Base-by-base conservation (phyloP, 345 rosid species). In the Durio zibethinus region DNA sequence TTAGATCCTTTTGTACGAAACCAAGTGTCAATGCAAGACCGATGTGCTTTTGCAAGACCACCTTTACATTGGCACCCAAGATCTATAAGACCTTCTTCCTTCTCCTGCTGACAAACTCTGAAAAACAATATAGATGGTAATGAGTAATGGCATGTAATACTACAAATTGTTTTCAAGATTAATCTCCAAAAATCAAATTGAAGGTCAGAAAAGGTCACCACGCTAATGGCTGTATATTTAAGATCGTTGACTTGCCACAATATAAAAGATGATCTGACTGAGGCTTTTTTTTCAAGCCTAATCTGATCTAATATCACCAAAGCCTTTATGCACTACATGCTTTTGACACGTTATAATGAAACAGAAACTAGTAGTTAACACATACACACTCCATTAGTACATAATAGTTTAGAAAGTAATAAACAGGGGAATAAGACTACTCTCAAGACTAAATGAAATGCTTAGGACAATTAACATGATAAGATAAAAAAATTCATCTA, bases 21-120 rank as follows among this genome's bases (percentile, higher is more conserved):
- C 97, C 98, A 94, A 75, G 93, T 85, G 77, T 90, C 93, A 66
- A 94, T 91, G 81, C 98, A 92, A 21, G 97, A 86, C 60, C 84
- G 87, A 76, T 94, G 98, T 5, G 94, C 81, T 86, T 88, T 88
- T 2, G 90, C 86, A 83, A 94, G 93, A 61, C 93, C 98, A 33
- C 97, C 97, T 71, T 90, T 90, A 81, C 98, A 94, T 31, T 74
- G 85, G 83, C 98, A 94, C 72, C 98, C 98, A 27, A 94, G 91
- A 80, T 89, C 91, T 33, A 94, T 92, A 65, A 91, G 86, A 59
- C 42, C 77, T 81, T 94, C 97, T 78, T 94, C 98, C 79, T 88
- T 91, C 77, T 94, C 97, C 82, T 92, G 93, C 81, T 87, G 97
- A 70, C 98, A 94, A 81, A 94, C 89, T 81, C 97, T 93, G 80